These are phyloP conservation scores for Cercospora sp. DNA, from an alignment of 2,329 filamentous ascomycete genomes.

Conservation along the genomic window DNA sequence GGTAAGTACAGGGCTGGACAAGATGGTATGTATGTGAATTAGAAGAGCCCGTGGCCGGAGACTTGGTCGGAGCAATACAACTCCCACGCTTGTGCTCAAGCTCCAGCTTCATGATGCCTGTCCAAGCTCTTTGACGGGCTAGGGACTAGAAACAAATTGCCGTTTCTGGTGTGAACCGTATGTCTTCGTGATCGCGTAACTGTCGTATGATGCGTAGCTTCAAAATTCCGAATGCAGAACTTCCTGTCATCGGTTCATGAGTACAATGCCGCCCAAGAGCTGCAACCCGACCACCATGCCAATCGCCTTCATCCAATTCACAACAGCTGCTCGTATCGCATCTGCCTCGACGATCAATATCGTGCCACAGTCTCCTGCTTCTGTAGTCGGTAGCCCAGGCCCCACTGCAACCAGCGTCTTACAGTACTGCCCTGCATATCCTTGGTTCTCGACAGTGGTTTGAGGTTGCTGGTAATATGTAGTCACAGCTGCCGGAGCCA, in stretches of 20 bases:
- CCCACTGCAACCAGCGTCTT: slow-evolving; percentile 39
- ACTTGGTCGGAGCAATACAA: neutral
- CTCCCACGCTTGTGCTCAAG: slow-evolving; percentile 1
- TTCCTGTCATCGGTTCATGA: slow-evolving; percentile 22
- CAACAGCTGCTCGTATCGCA: slow-evolving; percentile 19
- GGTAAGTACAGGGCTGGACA: neutral
- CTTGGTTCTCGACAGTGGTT: slow-evolving; percentile 15
- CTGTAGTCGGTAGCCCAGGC: slow-evolving; percentile 38
- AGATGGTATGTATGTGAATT: neutral
- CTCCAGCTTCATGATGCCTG: slow-evolving; percentile 8
- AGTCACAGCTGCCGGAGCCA: slow-evolving; percentile 27
- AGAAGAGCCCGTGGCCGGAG: neutral
- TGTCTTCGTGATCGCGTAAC: slow-evolving; percentile 10
- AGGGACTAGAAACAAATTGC: neutral
- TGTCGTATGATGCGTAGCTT: slow-evolving; percentile 15
- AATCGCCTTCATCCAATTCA: slow-evolving; percentile 24
- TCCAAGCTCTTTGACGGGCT: neutral
- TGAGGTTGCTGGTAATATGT: slow-evolving; percentile 16
- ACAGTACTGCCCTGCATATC: slow-evolving; percentile 37
- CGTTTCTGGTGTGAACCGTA: slow-evolving; percentile 1
- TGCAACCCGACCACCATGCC: slow-evolving; percentile 29
- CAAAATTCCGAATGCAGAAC: neutral
- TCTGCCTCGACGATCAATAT: slow-evolving; percentile 37
- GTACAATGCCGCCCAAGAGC: slow-evolving; percentile 25
- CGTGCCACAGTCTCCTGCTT: slow-evolving; percentile 39